Percentiles rank a stretch among this genome's conserved stretches.
phyloP scores from a whole-genome alignment of 2,329 filamentous ascomycete genomes.

The Plenodomus lindquistii region DNA sequence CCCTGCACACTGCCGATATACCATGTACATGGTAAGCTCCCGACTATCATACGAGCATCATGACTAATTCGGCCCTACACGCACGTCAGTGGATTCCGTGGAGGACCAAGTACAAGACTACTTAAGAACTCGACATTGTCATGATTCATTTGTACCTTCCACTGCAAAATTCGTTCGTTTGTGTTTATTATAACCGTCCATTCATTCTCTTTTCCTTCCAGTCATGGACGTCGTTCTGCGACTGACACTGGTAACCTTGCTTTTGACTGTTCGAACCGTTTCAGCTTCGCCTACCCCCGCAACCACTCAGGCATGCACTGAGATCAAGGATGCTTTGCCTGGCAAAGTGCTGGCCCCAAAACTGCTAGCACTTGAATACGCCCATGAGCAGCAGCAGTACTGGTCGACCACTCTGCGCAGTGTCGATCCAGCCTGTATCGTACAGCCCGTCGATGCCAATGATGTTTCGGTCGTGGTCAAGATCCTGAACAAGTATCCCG shows the following conservation, averaged over 20 bases:
- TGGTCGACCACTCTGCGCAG: slow-evolving; percentile 22
- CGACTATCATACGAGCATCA: not conserved
- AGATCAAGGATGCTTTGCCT: slow-evolving; percentile 21
- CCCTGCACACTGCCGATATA: not conserved
- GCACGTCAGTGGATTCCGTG: not conserved
- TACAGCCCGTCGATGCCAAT: slow-evolving; percentile 26
- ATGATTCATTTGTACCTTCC: not conserved
- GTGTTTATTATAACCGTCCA: not conserved
- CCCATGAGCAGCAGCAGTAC: slow-evolving; percentile 24
- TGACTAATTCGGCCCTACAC: not conserved
- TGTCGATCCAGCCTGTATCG: slow-evolving; percentile 29
- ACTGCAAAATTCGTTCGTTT: not conserved
- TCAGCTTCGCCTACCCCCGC: slow-evolving; percentile 17
- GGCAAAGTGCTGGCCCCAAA: slow-evolving; percentile 20
- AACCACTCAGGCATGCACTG: slow-evolving; percentile 21
- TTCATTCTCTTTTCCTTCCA: not conserved
- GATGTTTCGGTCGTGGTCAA: slow-evolving; percentile 30
- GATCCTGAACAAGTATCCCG: slow-evolving; percentile 25
- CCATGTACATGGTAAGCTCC: too few relatives aligned
- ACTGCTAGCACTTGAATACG: slow-evolving; percentile 22
- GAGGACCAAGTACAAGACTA: not conserved
- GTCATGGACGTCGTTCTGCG: slow-evolving; percentile 7
- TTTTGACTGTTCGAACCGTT: slow-evolving; percentile 7
- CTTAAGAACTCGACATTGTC: not conserved
- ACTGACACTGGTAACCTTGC: slow-evolving; percentile 7